Conservation (phyloP, 2,329 filamentous ascomycete species). For the Pestalotiopsis sp. region DNA sequence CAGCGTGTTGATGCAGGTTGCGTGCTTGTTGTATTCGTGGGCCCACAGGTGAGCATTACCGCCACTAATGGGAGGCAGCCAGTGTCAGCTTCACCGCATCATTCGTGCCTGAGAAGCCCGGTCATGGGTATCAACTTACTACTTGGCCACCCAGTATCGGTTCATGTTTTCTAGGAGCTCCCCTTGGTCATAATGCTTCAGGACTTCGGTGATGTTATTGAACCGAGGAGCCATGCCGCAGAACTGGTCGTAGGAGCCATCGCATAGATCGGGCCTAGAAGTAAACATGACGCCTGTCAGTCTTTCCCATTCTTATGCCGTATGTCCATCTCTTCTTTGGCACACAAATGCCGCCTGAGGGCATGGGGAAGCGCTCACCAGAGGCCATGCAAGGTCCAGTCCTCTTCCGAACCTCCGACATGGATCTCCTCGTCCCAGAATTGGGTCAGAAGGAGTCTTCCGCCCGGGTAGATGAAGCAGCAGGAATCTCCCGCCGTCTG, state of each 20-base stretch:
- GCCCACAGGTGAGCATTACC: conserved; percentile 59
- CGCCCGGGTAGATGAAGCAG: conserved; percentile 45
- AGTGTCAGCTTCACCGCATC: neutral
- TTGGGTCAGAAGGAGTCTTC: conserved; percentile 43
- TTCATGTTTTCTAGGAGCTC: conserved; percentile 43
- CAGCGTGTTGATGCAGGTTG: conserved; percentile 72
- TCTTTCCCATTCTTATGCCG: neutral
- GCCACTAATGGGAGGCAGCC: conserved; percentile 26
- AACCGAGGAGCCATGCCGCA: conserved; percentile 44
- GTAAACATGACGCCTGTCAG: neutral
- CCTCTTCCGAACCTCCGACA: conserved; percentile 41
- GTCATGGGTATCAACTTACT: conserved; percentile 23
- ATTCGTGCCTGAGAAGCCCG: neutral
- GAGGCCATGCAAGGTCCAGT: conserved; percentile 48
- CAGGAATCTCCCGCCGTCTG: conserved; percentile 39
- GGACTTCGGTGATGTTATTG: conserved; percentile 44
- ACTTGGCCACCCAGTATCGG: conserved; percentile 45
- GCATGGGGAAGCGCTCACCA: conserved; percentile 33
- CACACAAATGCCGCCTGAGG: too few relatives aligned
- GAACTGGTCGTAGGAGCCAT: conserved; percentile 44
- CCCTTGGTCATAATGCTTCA: conserved; percentile 39
- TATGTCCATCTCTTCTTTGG: neutral
- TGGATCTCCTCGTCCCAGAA: conserved; percentile 46
- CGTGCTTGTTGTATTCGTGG: conserved; percentile 74
- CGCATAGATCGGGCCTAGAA: conserved; percentile 45